phyloP scores from a whole-genome alignment of 1,284 basidiomycete genomes.

The Pseudozyma flocculosa region DNA sequence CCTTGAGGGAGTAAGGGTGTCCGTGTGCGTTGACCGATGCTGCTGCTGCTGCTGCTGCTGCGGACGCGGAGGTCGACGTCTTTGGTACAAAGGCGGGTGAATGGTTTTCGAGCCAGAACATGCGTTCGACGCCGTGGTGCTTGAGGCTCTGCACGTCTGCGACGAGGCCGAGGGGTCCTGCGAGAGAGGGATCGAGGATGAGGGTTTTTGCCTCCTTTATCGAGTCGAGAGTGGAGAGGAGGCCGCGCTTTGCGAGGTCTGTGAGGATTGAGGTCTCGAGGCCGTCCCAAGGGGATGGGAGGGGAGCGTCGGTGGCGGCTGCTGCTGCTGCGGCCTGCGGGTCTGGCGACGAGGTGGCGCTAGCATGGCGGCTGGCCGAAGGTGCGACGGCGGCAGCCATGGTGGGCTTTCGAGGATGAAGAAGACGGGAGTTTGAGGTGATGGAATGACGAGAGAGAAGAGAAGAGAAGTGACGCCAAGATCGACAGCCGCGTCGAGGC shows the following conservation, averaged over 20 bases:
- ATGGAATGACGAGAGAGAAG: no score
- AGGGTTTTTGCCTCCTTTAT: conserved; percentile 74
- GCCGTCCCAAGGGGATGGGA: conserved; percentile 27
- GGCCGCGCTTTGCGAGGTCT: conserved; percentile 32
- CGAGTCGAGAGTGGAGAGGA: conserved; percentile 36
- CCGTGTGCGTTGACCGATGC: neutral
- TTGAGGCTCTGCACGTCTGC: conserved; percentile 89
- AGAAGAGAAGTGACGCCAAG: no score
- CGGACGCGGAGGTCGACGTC: conserved; percentile 10
- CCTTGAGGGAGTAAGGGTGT: conserved; percentile 15
- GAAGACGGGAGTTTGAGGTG: no score
- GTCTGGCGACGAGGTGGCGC: no score
- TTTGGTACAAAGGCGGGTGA: conserved; percentile 30
- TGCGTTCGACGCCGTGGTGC: conserved; percentile 98
- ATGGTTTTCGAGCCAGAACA: conserved; percentile 88
- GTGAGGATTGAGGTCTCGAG: conserved; percentile 33
- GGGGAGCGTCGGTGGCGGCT: conserved; percentile 7
- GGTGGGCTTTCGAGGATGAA: no score
- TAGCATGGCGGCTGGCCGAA: no score
- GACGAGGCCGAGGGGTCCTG: conserved; percentile 87
- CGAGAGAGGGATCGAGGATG: conserved; percentile 81
- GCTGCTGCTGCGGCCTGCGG: neutral
- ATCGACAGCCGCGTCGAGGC: no score
- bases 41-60: neutral
- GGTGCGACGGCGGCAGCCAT: no score